Percentiles rank a stretch among this genome's conserved stretches.
Evolutionary conservation across 768 basidiomycete species (phyloP).

Genomic region (Suillus discolor): DNA sequence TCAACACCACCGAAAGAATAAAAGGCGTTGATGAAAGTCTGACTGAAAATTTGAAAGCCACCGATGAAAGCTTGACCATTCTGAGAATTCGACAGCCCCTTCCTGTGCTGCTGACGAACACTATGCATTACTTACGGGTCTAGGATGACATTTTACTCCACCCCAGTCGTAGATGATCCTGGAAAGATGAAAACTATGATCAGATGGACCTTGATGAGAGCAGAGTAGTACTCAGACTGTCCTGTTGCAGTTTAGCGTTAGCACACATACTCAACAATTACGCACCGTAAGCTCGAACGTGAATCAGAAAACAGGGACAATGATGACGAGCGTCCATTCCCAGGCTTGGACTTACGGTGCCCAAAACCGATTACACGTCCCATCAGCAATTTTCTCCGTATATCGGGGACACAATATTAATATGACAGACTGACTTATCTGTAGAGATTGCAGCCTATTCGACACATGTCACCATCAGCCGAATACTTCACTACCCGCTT

Average conservation of each 20-base stretch:
- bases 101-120: background rate
- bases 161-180: constrained; percentile 67
- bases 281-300: constrained; percentile 58
- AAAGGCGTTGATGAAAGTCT: constrained; percentile 68
- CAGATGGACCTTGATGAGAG: constrained; percentile 63
- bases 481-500: too few species aligned
- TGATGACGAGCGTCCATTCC: constrained; percentile 59
- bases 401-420: background rate
- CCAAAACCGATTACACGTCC: constrained; percentile 37
- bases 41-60: constrained; percentile 53
- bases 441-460: constrained; percentile 45
- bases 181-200: constrained; percentile 62
- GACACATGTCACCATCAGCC: too few species aligned
- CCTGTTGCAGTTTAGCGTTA: constrained; percentile 32
- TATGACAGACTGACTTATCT: constrained; percentile 26
- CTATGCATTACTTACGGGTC: constrained; percentile 43
- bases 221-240: constrained; percentile 64
- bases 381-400: background rate
- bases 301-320: constrained; percentile 58
- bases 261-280: background rate
- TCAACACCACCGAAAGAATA: constrained; percentile 73
- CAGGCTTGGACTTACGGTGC: constrained; percentile 50
- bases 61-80: constrained; percentile 55
- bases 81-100: constrained; percentile 56
- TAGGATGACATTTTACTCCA: constrained; percentile 57